These are phyloP conservation scores for Paecilomyces variotii DNA, from an alignment of 2,329 filamentous ascomycete species.

Conservation along the genomic window DNA sequence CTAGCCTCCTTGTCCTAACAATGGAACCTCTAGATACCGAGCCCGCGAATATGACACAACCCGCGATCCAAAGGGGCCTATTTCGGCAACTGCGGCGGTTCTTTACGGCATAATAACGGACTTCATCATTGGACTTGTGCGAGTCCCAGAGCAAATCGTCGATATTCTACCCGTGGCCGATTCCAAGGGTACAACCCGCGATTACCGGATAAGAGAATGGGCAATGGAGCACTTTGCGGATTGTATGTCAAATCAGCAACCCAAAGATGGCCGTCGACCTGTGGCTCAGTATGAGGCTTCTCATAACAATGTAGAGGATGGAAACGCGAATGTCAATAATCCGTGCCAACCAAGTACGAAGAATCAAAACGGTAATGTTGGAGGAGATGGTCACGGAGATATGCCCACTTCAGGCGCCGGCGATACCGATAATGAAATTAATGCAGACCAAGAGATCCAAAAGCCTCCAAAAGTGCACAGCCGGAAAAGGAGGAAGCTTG, in stretches of 20 bases:
- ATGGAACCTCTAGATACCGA: not conserved
- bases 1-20: too few species aligned
- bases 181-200: not conserved
- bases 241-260: not conserved
- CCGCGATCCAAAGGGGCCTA: not conserved
- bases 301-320: not conserved
- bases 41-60: not conserved
- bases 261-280: not conserved
- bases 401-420: too few species aligned
- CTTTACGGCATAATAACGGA: not conserved
- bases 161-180: not conserved
- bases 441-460: too few species aligned
- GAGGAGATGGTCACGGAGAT: too few species aligned
- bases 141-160: not conserved
- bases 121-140: not conserved
- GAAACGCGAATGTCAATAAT: not conserved
- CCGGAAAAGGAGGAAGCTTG: not conserved
- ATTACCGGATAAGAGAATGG: not conserved
- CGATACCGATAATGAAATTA: too few species aligned
- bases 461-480: too few species aligned
- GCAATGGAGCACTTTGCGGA: not conserved
- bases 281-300: not conserved
- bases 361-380: too few species aligned
- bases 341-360: too few species aligned
- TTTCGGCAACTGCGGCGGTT: not conserved